Evolutionary conservation across 177 flowering plant species (phyloP).

Genomic region (Vitis hybrid): DNA sequence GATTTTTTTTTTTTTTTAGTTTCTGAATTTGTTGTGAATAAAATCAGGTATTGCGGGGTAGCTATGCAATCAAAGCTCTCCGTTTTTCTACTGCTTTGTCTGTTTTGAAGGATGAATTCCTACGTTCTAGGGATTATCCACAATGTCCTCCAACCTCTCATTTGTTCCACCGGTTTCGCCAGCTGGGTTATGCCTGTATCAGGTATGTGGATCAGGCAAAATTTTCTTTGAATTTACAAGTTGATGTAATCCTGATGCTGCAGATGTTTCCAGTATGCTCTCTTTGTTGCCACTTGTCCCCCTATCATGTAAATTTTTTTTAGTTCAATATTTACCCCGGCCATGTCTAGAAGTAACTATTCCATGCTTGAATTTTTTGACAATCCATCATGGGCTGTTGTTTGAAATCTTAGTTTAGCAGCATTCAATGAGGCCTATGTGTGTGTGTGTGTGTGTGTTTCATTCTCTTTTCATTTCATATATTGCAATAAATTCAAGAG

Average conservation of each 20-base stretch:
- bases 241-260: background rate
- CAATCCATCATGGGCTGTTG: too few species aligned
- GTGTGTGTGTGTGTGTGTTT: too few species aligned
- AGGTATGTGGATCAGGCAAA: constrained; percentile 50
- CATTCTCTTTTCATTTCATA: too few species aligned
- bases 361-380: too few species aligned
- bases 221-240: background rate
- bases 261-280: background rate
- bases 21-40: constrained; percentile 16
- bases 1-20: constrained; percentile 7
- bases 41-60: constrained; percentile 78
- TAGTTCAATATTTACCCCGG: too few species aligned
- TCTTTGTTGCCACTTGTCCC: too few species aligned
- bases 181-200: constrained; percentile 96
- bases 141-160: constrained; percentile 96
- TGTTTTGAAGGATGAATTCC: constrained; percentile 87
- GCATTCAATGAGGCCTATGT: too few species aligned
- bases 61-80: constrained; percentile 90
- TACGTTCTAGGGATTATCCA: constrained; percentile 98
- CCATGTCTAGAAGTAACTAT: too few species aligned
- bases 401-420: too few species aligned
- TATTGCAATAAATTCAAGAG: too few species aligned
- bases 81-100: constrained; percentile 96
- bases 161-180: constrained; percentile 93
- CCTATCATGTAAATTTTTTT: too few species aligned